Evolutionary conservation across 176 grass and related monocot genomes (phyloP), one percentile per base, ranked within the genome.

Genomic region (Juncus effusus): DNA sequence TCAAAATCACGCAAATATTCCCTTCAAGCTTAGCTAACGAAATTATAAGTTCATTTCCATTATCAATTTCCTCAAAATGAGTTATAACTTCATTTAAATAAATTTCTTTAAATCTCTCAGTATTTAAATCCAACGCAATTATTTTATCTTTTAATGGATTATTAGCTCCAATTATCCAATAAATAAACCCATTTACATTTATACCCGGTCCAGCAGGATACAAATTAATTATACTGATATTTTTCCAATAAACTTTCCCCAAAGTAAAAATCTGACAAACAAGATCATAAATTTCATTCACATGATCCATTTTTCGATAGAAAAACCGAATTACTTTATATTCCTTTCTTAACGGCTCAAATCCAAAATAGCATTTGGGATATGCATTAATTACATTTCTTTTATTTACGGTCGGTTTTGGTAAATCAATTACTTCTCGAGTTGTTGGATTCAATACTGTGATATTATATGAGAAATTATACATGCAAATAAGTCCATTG

Each of bases 401-500:
- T 36, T 40, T 47, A 60, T 74, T 61, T 9, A 38, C 54, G 14
- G 70, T 61, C 7, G 70, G 36, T 60, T 54, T 49, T 3, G 70
- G 56, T 74, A 74, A 61, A 61, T 61, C 8, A 28, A 74, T 44
- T 37, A 74, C 42, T 7, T 74, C 54, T 61, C 59, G 56, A 13
- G 70, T 74, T n/a, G 70, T 74, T 7, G 56, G 70, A 36, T 74
- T 74, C 38, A 52, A 74, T 15, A 74, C 12, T 51, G 54, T 51
- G 42, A 74, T 74, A 5, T 40, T 38, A 9, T 4, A 13, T 13
- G 56, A 41, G 40, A 59, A 74, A 41, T 74, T 40, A 35, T 74
- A 74, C 38, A 74, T 59, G 58, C 70, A 74, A 61, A 74, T 61
- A 59, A 74, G 58, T 9, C 70, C 70, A 60, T 74, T 74, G 61